Percentiles rank a stretch among this genome's conserved stretches.
Evolutionary conservation across 2,329 filamentous ascomycete genomes (phyloP).

Genomic region (Sporothrix phasma): DNA sequence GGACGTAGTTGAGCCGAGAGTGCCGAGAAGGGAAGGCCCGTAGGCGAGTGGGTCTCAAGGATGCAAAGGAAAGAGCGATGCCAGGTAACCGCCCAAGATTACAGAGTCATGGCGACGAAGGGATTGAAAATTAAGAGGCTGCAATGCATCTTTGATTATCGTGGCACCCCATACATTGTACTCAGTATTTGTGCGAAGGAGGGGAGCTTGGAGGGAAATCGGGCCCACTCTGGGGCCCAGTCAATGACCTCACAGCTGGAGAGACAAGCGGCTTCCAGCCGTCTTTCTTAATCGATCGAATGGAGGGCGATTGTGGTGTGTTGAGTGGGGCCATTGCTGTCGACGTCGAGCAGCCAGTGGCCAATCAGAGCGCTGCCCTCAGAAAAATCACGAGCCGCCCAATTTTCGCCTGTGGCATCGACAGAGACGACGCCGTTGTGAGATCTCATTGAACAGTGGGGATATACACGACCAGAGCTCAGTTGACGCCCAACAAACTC

Average conservation of each 20-base stretch:
- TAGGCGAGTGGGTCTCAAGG: not conserved
- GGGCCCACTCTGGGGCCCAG: not conserved
- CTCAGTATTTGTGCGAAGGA: constrained; percentile 9
- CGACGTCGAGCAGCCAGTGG: not conserved
- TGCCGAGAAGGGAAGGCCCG: not conserved
- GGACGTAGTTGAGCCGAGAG: not conserved
- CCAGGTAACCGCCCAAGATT: too few species aligned
- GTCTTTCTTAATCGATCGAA: not conserved
- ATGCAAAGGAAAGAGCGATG: not conserved
- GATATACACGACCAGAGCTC: too few species aligned
- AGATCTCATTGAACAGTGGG: not conserved
- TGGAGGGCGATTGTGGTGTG: not conserved
- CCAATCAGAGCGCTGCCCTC: constrained; percentile 11
- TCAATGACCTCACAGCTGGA: constrained; percentile 12
- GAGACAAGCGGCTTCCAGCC: not conserved
- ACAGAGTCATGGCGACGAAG: not conserved
- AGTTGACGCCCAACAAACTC: not conserved
- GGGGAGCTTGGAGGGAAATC: constrained; percentile 7
- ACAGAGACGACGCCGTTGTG: not conserved
- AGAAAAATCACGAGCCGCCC: constrained; percentile 4
- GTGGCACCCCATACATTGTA: not conserved
- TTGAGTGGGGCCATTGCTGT: not conserved
- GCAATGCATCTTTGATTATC: not conserved
- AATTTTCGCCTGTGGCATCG: not conserved
- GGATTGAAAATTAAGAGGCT: not conserved